phyloP scores from a whole-genome alignment of 352 stramenopile genomes.

The Pythium myriotylum region DNA sequence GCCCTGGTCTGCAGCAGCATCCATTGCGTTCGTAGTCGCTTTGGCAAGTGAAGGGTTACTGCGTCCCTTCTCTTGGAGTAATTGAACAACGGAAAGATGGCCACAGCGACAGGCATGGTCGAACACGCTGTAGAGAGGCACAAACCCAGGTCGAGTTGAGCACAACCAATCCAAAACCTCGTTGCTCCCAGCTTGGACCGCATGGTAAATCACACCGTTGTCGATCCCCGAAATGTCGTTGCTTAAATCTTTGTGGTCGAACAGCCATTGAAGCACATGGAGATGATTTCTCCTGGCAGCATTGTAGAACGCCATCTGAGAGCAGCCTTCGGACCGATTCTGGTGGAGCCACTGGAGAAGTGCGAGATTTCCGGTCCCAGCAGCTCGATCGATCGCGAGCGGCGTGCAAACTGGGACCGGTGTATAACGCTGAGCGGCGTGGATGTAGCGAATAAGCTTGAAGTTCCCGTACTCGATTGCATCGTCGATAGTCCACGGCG shows the following conservation, averaged over 20 bases:
- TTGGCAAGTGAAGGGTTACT: not conserved
- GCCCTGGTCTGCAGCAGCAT: slow-evolving; percentile 17
- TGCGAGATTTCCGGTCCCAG: slow-evolving; percentile 3
- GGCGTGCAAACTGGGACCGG: slow-evolving; percentile 9
- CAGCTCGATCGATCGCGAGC: slow-evolving; percentile 24
- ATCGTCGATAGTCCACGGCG: slow-evolving; percentile 16
- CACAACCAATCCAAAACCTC: slow-evolving; percentile 10
- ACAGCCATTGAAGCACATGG: slow-evolving; percentile 13
- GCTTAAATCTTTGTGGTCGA: slow-evolving; percentile 3
- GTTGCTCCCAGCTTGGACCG: slow-evolving; percentile 5
- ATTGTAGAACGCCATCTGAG: slow-evolving; percentile 16
- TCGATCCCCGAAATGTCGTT: not conserved
- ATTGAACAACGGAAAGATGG: slow-evolving; percentile 11
- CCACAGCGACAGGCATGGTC: slow-evolving; percentile 18
- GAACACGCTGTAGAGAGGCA: slow-evolving; percentile 17
- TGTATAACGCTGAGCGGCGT: not conserved
- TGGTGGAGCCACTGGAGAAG: slow-evolving; percentile 16
- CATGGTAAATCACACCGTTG: slow-evolving; percentile 11
- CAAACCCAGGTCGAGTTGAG: not conserved
- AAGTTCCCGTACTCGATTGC: not conserved
- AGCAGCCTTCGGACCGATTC: slow-evolving; percentile 20
- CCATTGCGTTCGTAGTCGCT: slow-evolving; percentile 11
- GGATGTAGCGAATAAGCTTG: not conserved
- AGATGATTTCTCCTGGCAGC: slow-evolving; percentile 15
- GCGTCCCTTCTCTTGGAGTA: not conserved